Base-by-base conservation (phyloP, 1,139 yeast genomes). In the Geotrichum carabidarum region DNA sequence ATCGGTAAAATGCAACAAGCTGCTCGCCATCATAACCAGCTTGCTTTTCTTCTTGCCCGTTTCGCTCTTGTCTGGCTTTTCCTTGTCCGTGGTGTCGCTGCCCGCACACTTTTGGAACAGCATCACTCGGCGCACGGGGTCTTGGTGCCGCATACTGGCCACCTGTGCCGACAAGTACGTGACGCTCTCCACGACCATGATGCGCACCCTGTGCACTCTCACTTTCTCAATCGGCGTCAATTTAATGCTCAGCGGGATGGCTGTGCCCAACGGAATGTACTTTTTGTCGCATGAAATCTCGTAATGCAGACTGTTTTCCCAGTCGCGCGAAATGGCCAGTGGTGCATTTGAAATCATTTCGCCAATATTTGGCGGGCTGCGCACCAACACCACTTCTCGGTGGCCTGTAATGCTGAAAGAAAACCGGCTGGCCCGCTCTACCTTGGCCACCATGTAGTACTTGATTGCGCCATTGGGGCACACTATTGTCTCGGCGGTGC, bases 251-350 rank as follows among this genome's bases (percentile, higher is more conserved):
- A 83, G 68, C 7, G 81, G 78, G 11, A 80, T 65, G 50, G 82
- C 83, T 8, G 84, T 77, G 1, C 91, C 91, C 51, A 89, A 73
- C 0, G 91, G 76, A 5, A 88, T 81, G 68, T 79, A 88, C 63
- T 88, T 87, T 59, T 79, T 79, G 0, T 94, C 95, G 55, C 89
- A 78, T 0, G 89, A 80, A 35, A 90, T 79, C 61, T 86, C 87
- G 68, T 90, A 90, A 57, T 83, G 86, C 44, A 90, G 73, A 0
- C 93, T 71, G 59, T 86, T 84, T 62, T 84, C 86, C 96, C 96
- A 90, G 2, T 83, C 78, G 56, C 93, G 78, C 63, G 86, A 86
- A 34, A 90, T 88, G 66, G 83, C 86, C 32, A 90, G 81, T 0
- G 96, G 95, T 63, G 86, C 87, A 66, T 86, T 86, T 3, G 86